A percentile compares a stretch with the other conserved stretches of the same genome.
Conservation (phyloP, 1,139 yeast genomes). For the Hansenula lynferdii region DNA sequence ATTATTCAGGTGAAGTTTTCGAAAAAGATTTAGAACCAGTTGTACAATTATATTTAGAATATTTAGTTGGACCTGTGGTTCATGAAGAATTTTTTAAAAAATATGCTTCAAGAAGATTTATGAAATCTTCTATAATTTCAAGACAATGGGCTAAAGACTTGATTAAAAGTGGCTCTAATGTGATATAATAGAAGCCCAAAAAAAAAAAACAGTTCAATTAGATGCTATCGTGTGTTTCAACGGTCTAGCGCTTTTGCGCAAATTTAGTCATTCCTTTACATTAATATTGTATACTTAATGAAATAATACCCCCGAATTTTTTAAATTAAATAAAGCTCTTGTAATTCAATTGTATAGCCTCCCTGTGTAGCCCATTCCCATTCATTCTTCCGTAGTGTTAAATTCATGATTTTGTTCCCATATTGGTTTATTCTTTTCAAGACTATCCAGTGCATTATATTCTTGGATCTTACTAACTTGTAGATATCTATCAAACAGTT, state of each 20-base stretch:
- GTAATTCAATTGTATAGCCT: too few species aligned
- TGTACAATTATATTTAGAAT: constrained; percentile 70
- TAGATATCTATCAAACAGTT: constrained; percentile 18
- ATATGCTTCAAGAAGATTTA: constrained; percentile 82
- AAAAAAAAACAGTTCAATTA: too few species aligned
- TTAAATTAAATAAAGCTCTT: too few species aligned
- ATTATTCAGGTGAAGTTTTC: constrained; percentile 89
- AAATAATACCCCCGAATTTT: not conserved
- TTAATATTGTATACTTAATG: not conserved
- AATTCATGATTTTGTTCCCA: constrained; percentile 10
- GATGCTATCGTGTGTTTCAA: too few species aligned
- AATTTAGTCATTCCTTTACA: not conserved
- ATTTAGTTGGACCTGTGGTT: constrained; percentile 75
- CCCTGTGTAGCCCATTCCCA: too few species aligned
- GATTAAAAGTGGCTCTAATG: constrained; percentile 7
- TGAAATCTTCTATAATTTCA: constrained; percentile 85
- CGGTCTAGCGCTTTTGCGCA: too few species aligned
- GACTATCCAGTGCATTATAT: constrained; percentile 2
- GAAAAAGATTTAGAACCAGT: constrained; percentile 68
- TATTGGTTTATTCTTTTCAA: constrained; percentile 9
- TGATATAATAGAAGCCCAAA: too few species aligned
- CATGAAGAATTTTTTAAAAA: constrained; percentile 93
- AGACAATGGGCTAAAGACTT: constrained; percentile 82
- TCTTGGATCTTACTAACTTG: constrained; percentile 18
- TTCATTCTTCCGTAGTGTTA: not conserved